phyloP scores from a whole-genome alignment of 202 grass and related monocot species.

The Panicum hallii region DNA sequence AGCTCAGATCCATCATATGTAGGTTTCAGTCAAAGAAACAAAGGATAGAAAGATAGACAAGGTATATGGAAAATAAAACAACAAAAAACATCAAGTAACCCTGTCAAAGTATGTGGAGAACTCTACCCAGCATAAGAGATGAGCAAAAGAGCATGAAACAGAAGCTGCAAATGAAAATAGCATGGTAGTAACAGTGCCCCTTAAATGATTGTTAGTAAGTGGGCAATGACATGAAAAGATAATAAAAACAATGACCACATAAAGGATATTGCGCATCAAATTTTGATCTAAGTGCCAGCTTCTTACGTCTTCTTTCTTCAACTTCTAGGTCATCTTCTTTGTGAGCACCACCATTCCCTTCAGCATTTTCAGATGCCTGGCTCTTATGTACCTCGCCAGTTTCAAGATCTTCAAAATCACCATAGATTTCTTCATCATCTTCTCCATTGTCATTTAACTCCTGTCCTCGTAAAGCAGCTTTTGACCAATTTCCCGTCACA shows the following conservation, averaged over 20 bases:
- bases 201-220: constrained; percentile 10
- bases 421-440: constrained; percentile 70
- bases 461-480: constrained; percentile 78
- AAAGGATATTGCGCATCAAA: constrained; percentile 98
- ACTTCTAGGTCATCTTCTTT: constrained; percentile 60
- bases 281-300: constrained; percentile 82
- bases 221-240: constrained; percentile 10
- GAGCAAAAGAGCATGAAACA: constrained; percentile 8
- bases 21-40: constrained; percentile 72
- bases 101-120: constrained; percentile 20
- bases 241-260: constrained; percentile 25
- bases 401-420: constrained; percentile 97
- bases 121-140: not conserved
- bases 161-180: not conserved
- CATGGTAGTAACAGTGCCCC: not conserved
- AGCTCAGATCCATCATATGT: constrained; percentile 78
- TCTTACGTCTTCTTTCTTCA: constrained; percentile 82
- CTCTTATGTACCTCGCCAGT: constrained; percentile 76
- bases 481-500: constrained; percentile 97
- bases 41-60: constrained; percentile 34
- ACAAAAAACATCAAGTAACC: constrained; percentile 12
- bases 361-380: constrained; percentile 41
- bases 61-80: constrained; percentile 13
- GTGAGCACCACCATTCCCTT: constrained; percentile 33
- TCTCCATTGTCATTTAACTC: constrained; percentile 56